Conservation (phyloP, 1,284 basidiomycete genomes). For the Erythrobasidium hasegawianum region DNA sequence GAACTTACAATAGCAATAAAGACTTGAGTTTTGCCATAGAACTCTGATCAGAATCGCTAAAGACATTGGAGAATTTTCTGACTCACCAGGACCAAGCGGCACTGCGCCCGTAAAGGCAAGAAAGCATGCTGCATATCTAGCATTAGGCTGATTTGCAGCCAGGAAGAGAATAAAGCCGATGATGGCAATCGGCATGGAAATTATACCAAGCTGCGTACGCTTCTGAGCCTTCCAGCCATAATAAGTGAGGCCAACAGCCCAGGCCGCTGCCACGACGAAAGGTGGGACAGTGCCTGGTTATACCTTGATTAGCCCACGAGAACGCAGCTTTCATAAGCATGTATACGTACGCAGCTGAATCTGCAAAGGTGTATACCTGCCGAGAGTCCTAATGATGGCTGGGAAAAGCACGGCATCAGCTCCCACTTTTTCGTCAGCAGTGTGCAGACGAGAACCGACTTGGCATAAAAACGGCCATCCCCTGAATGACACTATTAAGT, state of each 20-base stretch:
- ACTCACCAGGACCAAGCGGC: constrained; percentile 17
- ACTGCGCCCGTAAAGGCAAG: constrained; percentile 35
- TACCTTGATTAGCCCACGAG: background rate
- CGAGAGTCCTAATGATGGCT: constrained; percentile 40
- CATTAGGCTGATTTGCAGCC: constrained; percentile 27
- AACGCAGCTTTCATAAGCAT: too few relatives aligned
- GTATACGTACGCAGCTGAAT: constrained; percentile 24
- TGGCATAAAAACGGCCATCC: too few relatives aligned
- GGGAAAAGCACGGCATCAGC: too few relatives aligned
- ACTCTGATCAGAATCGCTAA: too few relatives aligned
- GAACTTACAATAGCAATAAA: background rate
- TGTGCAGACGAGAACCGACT: too few relatives aligned
- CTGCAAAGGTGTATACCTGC: constrained; percentile 23
- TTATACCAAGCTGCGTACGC: constrained; percentile 38
- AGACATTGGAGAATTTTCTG: too few relatives aligned
- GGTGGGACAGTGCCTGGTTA: constrained; percentile 31
- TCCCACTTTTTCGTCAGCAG: too few relatives aligned
- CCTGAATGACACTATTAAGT: background rate
- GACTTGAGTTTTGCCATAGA: too few relatives aligned
- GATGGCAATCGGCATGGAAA: constrained; percentile 31
- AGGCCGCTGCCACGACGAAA: constrained; percentile 39
- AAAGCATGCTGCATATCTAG: constrained; percentile 40
- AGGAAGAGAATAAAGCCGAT: constrained; percentile 43
- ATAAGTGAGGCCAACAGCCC: constrained; percentile 35
- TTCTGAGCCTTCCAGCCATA: constrained; percentile 35